Evolutionary conservation across 2,329 filamentous ascomycete genomes (phyloP), one percentile per base, ranked within the genome.

Genomic region (Geosmithia morbida): DNA sequence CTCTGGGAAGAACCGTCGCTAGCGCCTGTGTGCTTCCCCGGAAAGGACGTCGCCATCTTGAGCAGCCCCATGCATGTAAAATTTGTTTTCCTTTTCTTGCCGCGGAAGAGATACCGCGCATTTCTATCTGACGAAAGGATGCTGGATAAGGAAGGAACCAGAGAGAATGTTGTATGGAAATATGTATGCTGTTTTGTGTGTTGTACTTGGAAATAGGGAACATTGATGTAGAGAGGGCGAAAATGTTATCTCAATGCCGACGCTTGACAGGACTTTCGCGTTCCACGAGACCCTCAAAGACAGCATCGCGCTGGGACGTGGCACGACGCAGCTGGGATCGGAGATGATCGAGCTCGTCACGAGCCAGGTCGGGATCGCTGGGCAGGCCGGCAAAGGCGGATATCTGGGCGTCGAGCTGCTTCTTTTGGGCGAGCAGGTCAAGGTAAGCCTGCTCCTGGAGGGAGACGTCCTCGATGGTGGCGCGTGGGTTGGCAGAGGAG

Each of bases 221-320:
- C 20, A 45, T 40, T 46, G 5, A 45, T 44, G 22, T 44, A 41
- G 5, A 11, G 6, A 37, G 10, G 13, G 33, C 10, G 14, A 37
- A 37, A 37, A 37, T 11, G 33, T 7, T 37, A 19, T 20, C 2
- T 47, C 52, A 59, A 55, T 58, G 62, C 46, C 56, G 55, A 47
- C 59, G 55, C 51, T 69, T 72, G 48, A 66, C 63, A 2, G 76
- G 76, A 47, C 74, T 79, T 57, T 78, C 75, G 41, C 71, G 68
- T 55, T 80, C 77, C 2, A 87, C 78, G 44, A 92, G 60, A 2
- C 72, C 75, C 58, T 90, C 87, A 59, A 94, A 94, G 48, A 87
- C 69, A 29, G 67, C 71, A 59, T 95, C 87, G 47, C 88, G 74
- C 54, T 72, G 71, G 52, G 70, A 70, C 26, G 73, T 80, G 46